Percentiles rank a stretch among this genome's conserved stretches.
Conservation (phyloP, 108 stramenopile species). For the Conticribra weissflogii region DNA sequence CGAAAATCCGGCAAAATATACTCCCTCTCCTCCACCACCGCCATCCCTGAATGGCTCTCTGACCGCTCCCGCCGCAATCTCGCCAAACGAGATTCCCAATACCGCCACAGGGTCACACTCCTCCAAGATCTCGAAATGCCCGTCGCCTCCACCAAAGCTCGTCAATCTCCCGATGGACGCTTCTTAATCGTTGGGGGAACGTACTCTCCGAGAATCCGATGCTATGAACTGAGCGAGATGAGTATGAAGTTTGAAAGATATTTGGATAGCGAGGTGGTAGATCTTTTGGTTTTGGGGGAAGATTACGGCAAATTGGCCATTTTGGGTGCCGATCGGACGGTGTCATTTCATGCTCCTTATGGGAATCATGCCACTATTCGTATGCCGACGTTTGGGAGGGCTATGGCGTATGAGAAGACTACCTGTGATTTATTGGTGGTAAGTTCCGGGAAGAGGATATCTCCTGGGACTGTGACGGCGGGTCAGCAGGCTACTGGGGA, state of each 20-base stretch:
- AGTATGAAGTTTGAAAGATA: constrained; percentile 99
- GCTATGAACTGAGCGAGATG: constrained; percentile 94
- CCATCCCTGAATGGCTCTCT: constrained; percentile 97
- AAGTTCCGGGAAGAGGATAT: constrained; percentile 61
- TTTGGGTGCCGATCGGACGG: constrained; percentile 89
- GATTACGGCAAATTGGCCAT: constrained; percentile 97
- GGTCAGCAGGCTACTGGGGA: constrained; percentile 52
- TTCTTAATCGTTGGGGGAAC: constrained; percentile 93
- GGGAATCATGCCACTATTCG: constrained; percentile 90
- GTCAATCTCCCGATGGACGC: constrained; percentile 86
- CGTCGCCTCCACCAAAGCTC: constrained; percentile 77
- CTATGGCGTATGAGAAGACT: constrained; percentile 91
- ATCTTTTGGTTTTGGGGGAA: constrained; percentile 82
- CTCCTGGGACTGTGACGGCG: not conserved
- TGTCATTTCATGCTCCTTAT: constrained; percentile 98
- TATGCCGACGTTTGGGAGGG: constrained; percentile 95
- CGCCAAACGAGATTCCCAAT: constrained; percentile 87
- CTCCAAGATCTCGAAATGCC: constrained; percentile 99
- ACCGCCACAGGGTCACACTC: constrained; percentile 93
- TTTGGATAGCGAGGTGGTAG: constrained; percentile 92
- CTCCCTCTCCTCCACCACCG: constrained; percentile 86
- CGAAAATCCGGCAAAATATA: constrained; percentile 89
- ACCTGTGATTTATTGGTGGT: constrained; percentile 92
- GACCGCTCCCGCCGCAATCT: constrained; percentile 91
- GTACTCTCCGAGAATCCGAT: constrained; percentile 94